Conservation (phyloP, 352 stramenopile genomes). For the Globisporangium alternatum region DNA sequence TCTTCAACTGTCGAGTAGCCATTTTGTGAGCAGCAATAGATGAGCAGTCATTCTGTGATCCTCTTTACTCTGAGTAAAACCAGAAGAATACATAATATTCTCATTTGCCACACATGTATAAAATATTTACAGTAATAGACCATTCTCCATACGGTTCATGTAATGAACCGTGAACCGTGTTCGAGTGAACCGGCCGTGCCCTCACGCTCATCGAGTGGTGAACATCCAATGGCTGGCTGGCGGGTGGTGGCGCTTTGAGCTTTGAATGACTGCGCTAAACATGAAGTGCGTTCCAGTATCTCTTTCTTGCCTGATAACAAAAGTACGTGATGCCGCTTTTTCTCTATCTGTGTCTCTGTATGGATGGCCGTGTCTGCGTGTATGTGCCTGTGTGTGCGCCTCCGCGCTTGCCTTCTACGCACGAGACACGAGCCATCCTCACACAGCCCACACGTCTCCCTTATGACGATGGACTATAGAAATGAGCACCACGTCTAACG, state of each 20-base stretch:
- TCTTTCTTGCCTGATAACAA: conserved; percentile 88
- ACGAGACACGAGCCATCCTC: not conserved
- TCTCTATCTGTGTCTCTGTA: not conserved
- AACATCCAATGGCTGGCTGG: conserved; percentile 27
- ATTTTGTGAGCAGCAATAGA: too few species aligned
- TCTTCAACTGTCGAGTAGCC: too few species aligned
- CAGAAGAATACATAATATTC: too few species aligned
- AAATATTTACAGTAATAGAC: not conserved
- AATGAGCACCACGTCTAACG: not conserved
- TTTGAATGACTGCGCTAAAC: not conserved
- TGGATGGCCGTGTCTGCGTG: not conserved
- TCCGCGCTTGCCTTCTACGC: not conserved
- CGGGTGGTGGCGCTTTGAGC: not conserved
- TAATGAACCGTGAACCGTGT: not conserved
- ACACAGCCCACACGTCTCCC: not conserved
- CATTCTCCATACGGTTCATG: not conserved
- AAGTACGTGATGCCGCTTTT: conserved; percentile 48
- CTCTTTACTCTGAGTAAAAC: not conserved
- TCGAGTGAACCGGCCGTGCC: too few species aligned
- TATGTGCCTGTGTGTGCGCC: not conserved
- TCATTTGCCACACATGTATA: too few species aligned
- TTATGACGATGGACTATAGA: not conserved
- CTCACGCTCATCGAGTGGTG: conserved; percentile 2
- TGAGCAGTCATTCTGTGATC: not conserved
- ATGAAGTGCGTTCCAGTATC: conserved; percentile 43